phyloP scores from a whole-genome alignment of 257 asterid species.

The Cordia subcordata region DNA sequence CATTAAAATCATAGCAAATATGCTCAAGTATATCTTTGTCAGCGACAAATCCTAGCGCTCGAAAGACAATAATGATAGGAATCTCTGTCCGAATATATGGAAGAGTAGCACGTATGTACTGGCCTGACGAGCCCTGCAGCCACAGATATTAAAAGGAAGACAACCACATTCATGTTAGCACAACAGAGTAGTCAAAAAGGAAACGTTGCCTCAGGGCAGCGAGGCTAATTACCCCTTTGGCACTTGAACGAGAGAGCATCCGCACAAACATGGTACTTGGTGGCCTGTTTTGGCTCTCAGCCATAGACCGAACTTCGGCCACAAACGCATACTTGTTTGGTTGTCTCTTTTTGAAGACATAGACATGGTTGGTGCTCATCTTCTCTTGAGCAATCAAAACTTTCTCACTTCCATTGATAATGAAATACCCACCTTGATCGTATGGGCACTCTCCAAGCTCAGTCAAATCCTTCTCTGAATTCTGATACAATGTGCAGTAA shows the following conservation, averaged over 20 bases:
- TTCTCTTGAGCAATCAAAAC: slow-evolving; percentile 98
- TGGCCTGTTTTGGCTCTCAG: slow-evolving; percentile 91
- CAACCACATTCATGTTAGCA: background rate
- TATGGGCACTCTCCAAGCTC: slow-evolving; percentile 99
- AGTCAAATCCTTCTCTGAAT: slow-evolving; percentile 96
- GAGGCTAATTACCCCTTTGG: slow-evolving; percentile 76
- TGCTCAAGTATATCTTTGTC: slow-evolving; percentile 96
- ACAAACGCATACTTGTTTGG: slow-evolving; percentile 97
- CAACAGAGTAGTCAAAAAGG: background rate
- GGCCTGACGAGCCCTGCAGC: slow-evolving; percentile 95
- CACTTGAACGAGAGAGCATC: slow-evolving; percentile 96
- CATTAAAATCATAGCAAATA: slow-evolving; percentile 86
- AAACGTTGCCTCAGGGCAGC: background rate
- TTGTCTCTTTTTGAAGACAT: slow-evolving; percentile 94
- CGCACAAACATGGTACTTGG: slow-evolving; percentile 97
- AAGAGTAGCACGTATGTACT: slow-evolving; percentile 91
- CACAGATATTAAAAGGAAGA: background rate
- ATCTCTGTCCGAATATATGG: slow-evolving; percentile 95
- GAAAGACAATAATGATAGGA: slow-evolving; percentile 89
- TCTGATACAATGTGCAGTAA: slow-evolving; percentile 86
- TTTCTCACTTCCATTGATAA: slow-evolving; percentile 96
- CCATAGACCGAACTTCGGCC: slow-evolving; percentile 96
- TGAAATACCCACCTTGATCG: slow-evolving; percentile 97
- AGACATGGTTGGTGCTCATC: slow-evolving; percentile 99
- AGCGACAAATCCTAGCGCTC: slow-evolving; percentile 95